phyloP scores from a whole-genome alignment of 2,329 filamentous ascomycete genomes.

The Talaromyces sp. region DNA sequence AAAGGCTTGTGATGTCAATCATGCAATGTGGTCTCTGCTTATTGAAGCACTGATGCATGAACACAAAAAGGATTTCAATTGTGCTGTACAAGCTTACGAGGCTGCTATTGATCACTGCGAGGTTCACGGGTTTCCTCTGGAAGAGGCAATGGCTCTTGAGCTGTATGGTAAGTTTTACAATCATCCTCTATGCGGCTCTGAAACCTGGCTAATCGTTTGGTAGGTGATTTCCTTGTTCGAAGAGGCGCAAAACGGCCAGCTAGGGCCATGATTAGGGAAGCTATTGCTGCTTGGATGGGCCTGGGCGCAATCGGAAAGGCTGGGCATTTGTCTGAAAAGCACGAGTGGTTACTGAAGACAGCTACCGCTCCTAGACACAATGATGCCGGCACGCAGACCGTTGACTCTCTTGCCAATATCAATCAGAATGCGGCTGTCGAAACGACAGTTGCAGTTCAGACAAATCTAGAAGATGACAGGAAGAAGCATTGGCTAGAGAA shows the following conservation, averaged over 20 bases:
- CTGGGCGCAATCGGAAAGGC: slow-evolving; percentile 61
- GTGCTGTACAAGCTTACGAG: slow-evolving; percentile 45
- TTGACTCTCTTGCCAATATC: slow-evolving; percentile 48
- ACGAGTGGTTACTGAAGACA: slow-evolving; percentile 61
- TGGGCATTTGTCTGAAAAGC: slow-evolving; percentile 56
- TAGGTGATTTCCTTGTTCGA: slow-evolving; percentile 55
- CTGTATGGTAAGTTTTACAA: slow-evolving; percentile 50
- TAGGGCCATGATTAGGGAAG: slow-evolving; percentile 57
- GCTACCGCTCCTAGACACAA: slow-evolving; percentile 52
- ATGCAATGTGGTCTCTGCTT: slow-evolving; percentile 57
- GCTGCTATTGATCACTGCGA: slow-evolving; percentile 61
- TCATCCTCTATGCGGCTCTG: not conserved
- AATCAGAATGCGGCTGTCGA: slow-evolving; percentile 31
- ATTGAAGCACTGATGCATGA: slow-evolving; percentile 58
- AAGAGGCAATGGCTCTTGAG: slow-evolving; percentile 61
- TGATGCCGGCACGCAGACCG: slow-evolving; percentile 59
- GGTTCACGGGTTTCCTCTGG: slow-evolving; percentile 56
- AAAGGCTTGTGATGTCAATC: slow-evolving; percentile 58
- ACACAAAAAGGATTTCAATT: slow-evolving; percentile 44
- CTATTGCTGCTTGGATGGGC: slow-evolving; percentile 58
- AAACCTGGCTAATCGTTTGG: not conserved
- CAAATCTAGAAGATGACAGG: slow-evolving; percentile 40
- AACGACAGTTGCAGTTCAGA: slow-evolving; percentile 32
- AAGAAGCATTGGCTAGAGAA: slow-evolving; percentile 46
- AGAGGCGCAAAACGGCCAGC: slow-evolving; percentile 60